phyloP scores from a whole-genome alignment of 345 rosid species.

The Cardamine resedifolia region DNA sequence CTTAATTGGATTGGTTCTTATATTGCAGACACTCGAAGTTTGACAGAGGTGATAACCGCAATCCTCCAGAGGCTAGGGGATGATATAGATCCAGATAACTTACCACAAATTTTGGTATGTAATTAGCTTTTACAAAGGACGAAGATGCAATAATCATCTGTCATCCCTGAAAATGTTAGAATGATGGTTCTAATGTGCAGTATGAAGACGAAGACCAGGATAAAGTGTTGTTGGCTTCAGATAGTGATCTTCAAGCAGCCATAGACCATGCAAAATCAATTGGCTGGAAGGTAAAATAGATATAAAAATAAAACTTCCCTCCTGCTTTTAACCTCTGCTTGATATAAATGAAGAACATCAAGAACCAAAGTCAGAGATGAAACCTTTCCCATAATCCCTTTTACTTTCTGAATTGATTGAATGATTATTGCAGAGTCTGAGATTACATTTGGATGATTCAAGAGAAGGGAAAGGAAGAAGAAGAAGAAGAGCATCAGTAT shows the following conservation, averaged over 20 bases:
- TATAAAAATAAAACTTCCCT: background rate
- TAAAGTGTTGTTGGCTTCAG: constrained; percentile 86
- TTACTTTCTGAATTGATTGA: background rate
- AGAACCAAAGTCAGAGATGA: background rate
- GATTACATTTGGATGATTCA: constrained; percentile 82
- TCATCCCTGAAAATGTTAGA: constrained; percentile 16
- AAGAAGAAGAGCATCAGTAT: constrained; percentile 41
- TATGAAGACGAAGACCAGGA: constrained; percentile 98
- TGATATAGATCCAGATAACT: constrained; percentile 71
- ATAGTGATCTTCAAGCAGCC: constrained; percentile 78
- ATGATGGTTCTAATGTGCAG: constrained; percentile 42
- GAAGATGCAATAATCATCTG: background rate
- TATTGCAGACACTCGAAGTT: constrained; percentile 60
- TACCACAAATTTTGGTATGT: constrained; percentile 86
- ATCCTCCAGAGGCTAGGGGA: constrained; percentile 87
- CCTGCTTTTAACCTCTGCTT: background rate
- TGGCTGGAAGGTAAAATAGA: constrained; percentile 78
- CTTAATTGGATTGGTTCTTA: constrained; percentile 32
- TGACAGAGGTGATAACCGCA: constrained; percentile 77
- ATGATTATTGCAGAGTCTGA: constrained; percentile 65
- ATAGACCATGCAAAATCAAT: constrained; percentile 88
- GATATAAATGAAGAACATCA: background rate
- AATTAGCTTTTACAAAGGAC: background rate
- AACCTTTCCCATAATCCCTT: background rate
- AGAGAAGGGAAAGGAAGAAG: constrained; percentile 44